phyloP scores from a whole-genome alignment of 75 land plant genomes.

The Sequoia sempervirens region DNA sequence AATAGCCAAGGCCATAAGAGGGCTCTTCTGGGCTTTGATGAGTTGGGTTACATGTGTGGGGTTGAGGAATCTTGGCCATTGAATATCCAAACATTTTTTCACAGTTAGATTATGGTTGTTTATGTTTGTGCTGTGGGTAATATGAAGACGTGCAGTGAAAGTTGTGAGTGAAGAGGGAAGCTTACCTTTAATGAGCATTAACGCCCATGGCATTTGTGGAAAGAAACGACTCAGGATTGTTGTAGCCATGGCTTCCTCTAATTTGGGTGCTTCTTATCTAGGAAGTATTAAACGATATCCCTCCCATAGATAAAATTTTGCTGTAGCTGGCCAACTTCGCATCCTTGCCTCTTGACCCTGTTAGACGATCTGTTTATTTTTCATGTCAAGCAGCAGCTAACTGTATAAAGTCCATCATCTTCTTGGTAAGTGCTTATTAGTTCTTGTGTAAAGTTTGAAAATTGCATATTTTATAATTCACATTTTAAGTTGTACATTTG shows the following conservation, averaged over 20 bases:
- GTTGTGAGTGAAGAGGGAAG: background rate
- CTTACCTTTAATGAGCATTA: background rate
- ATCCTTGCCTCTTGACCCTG: no score
- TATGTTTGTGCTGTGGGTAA: background rate
- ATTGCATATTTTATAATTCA: no score
- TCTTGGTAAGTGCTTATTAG: no score
- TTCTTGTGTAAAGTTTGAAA: no score
- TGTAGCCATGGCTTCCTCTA: background rate
- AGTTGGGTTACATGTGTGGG: constrained; percentile 43
- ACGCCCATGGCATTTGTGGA: background rate
- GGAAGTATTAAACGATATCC: no score
- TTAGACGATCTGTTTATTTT: no score
- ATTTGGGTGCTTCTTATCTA: background rate
- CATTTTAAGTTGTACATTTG: no score
- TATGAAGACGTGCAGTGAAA: background rate
- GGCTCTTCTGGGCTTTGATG: constrained; percentile 42
- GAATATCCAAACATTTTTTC: constrained; percentile 1
- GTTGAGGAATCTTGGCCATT: constrained; percentile 43
- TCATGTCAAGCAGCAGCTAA: no score
- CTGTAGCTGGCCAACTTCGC: no score
- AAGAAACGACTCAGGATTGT: background rate
- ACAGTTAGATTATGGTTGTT: no score
- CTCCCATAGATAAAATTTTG: no score
- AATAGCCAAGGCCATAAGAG: constrained; percentile 38
- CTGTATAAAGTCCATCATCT: no score